Base-by-base conservation (phyloP, 2,329 filamentous ascomycete species). In the Tolypocladium capitatum region DNA sequence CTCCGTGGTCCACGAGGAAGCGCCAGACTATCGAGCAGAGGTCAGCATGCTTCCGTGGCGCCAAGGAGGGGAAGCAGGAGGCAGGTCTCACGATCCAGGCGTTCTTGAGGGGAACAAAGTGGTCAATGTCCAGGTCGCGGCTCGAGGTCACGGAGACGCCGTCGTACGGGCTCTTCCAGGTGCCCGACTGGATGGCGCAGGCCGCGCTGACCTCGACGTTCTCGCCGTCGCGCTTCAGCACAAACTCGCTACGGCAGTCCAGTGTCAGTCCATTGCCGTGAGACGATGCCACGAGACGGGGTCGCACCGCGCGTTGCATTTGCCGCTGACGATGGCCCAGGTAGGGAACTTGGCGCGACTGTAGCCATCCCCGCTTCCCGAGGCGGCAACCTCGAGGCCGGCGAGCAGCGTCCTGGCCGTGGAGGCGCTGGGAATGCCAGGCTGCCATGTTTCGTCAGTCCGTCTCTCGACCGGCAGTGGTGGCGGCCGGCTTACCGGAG, bases 61-160 rank as follows among this genome's bases (percentile, higher is more conserved):
- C 5, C 24, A 5, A 24, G 27, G 27, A 6, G 27, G 27, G 24
- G 3, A 24, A 24, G 27, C 4, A 16, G 28, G 36, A 16, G n/a
- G 18, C 11, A 28, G 65, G n/a, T n/a, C 71, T 58, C 55, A 81
- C 77, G 51, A 84, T 80, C 86, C 85, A 91, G 5, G 86, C 85
- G 58, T 90, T 87, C 60, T 83, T 82, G 51, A 94, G 63, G 1
- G 87, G 86, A 3, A 94, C 84, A 66, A 92, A 73, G 62, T 92
- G 87, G 62, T 92, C 87, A 50, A 92, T 91, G 55, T 91, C 85
- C 1, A 92, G 63, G 55, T 90, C 83, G 18, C 72, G 75, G 1
- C 84, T 76, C 0, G 70, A 68, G 0, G 78, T 83, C 82, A 83
- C 88, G 1, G 72, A 79, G 0, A 68, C 81, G 16, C 84, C 85